phyloP scores from a whole-genome alignment of 2,329 filamentous ascomycete genomes.

The Trichoderma koningii region DNA sequence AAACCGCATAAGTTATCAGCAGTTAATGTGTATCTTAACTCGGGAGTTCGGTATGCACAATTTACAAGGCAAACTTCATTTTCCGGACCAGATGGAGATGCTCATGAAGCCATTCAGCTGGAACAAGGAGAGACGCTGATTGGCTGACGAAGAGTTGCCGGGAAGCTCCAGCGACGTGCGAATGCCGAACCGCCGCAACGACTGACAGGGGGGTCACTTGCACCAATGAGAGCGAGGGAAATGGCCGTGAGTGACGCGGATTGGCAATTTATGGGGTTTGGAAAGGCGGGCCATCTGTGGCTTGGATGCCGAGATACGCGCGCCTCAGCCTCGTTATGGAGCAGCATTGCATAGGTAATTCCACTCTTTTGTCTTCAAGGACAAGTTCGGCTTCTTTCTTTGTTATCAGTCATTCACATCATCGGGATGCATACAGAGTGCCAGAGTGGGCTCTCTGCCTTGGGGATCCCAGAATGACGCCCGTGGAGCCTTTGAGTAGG shows the following conservation, averaged over 20 bases:
- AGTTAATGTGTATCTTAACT: neutral
- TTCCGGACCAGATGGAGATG: neutral
- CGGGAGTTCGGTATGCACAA: constrained; percentile 13
- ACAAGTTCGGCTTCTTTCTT: neutral
- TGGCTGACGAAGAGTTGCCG: neutral
- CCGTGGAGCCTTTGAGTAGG: neutral
- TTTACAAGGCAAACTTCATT: neutral
- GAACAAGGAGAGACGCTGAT: neutral
- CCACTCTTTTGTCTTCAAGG: neutral
- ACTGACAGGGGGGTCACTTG: neutral
- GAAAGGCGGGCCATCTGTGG: neutral
- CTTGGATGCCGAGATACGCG: constrained; percentile 21
- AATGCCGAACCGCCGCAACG: constrained; percentile 15
- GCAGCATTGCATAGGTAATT: neutral
- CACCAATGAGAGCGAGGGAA: neutral
- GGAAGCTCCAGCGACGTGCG: neutral
- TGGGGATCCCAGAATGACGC: neutral
- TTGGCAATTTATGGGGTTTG: neutral
- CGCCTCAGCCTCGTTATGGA: constrained; percentile 17
- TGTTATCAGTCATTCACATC: neutral
- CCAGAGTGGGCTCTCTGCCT: neutral
- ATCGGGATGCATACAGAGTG: neutral
- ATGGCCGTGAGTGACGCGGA: neutral
- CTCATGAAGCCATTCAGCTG: neutral
- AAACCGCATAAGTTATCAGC: neutral